Evolutionary conservation across 345 rosid genomes (phyloP).

Genomic region (Moricandia moricandioides): DNA sequence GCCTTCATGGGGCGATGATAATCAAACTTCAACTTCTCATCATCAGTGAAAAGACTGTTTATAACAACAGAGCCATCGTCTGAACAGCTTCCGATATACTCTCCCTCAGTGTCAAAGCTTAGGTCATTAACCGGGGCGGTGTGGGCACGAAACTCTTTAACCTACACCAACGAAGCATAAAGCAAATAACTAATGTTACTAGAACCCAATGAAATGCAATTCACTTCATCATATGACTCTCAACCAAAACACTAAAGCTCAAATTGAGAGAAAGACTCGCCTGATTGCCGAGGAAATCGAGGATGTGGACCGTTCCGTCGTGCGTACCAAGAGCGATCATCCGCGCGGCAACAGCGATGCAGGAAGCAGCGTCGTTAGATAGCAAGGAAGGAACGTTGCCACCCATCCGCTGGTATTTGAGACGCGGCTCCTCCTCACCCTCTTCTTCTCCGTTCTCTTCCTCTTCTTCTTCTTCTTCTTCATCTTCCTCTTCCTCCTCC

Average conservation of each 20-base stretch:
- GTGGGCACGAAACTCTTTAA: conserved; percentile 74
- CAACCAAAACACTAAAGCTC: not conserved
- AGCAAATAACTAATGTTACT: not conserved
- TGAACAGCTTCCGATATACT: conserved; percentile 94
- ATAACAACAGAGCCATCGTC: conserved; percentile 94
- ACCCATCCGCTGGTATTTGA: conserved; percentile 97
- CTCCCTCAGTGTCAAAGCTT: conserved; percentile 89
- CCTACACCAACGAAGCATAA: conserved; percentile 44
- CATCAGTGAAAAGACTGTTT: conserved; percentile 90
- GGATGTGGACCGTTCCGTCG: conserved; percentile 84
- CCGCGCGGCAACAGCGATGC: conserved; percentile 88
- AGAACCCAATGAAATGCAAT: not conserved
- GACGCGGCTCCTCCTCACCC: conserved; percentile 86
- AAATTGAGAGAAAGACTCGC: conserved; percentile 26
- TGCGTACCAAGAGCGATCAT: conserved; percentile 98
- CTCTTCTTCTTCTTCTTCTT: conserved; percentile 62
- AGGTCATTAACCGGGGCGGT: conserved; percentile 91
- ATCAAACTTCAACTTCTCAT: conserved; percentile 78
- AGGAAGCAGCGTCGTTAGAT: conserved; percentile 88
- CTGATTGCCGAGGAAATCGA: conserved; percentile 97
- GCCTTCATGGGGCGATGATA: conserved; percentile 99
- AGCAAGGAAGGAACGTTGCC: conserved; percentile 84
- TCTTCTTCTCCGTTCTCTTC: conserved; percentile 66
- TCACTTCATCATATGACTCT: not conserved
- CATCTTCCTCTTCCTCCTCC: conserved; percentile 51